Evolutionary conservation across 1,284 basidiomycete genomes (phyloP).

Genomic region (Sutorius eximius): DNA sequence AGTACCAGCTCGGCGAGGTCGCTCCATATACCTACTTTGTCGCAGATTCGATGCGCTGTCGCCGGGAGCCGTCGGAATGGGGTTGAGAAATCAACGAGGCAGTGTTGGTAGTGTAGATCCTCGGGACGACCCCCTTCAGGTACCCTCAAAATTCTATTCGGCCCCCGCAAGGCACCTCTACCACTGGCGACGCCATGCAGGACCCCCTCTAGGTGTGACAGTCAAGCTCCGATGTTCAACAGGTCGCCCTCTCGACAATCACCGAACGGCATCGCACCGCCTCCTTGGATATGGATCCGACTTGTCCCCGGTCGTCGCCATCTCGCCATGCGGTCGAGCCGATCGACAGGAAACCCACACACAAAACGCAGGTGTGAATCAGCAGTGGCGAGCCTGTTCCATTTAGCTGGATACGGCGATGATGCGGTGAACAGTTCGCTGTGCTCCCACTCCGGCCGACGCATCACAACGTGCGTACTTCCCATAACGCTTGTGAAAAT

Average conservation of each 20-base stretch:
- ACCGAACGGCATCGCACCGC: conserved; percentile 5
- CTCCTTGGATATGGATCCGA: conserved; percentile 5
- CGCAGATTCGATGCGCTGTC: background rate
- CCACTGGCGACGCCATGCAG: background rate
- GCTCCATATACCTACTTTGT: conserved; percentile 1
- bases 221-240: background rate
- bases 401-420: too few species aligned
- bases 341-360: too few species aligned
- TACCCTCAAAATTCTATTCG: background rate
- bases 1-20: background rate
- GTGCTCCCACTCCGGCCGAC: too few species aligned
- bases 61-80: conserved; percentile 5
- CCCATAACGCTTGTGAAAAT: background rate
- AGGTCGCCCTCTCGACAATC: conserved; percentile 20
- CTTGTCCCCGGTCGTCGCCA: background rate
- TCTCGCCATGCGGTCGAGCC: conserved; percentile 4
- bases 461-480: too few species aligned
- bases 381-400: too few species aligned
- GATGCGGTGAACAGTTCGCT: too few species aligned
- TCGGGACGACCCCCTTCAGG: background rate
- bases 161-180: background rate
- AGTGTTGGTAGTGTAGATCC: conserved; percentile 16
- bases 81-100: conserved; percentile 18
- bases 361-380: too few species aligned
- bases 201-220: background rate